Evolutionary conservation across 2,329 filamentous ascomycete genomes (phyloP), one percentile per base, ranked within the genome.

Genomic region (Rhytidhysteron rufulum): DNA sequence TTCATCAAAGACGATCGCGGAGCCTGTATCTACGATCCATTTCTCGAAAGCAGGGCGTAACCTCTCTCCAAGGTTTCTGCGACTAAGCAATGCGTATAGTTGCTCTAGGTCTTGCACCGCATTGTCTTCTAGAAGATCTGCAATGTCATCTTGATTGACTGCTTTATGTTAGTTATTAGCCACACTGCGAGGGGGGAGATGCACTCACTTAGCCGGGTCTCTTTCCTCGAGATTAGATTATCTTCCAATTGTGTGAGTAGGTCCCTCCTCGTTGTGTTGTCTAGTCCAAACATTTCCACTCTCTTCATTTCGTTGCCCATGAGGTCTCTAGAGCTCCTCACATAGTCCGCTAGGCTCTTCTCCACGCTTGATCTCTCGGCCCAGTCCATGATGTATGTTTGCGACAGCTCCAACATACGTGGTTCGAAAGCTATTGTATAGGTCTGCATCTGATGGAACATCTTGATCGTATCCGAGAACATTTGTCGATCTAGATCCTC

Each of bases 371-470:
- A 78, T 8, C 79, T 73, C 40, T 83, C 76, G 2, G 85, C 85
- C 71, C 89, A 93, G 4, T 78, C 71, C 18, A 69, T 58, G 48
- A 93, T 83, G 55, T 85, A 96, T 0, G 67, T 58, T 39, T 79
- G 74, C 1, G 91, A 93, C 5, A 77, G 65, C 7, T 73, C 67
- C 39, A 95, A 67, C 47, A 96, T 84, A 4, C 74, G 70, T 4
- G 85, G 82, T 64, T 97, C 93, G 52, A 98, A 95, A 11, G 79
- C 73, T 44, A 76, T 83, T 0, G 76, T 79, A 62, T 97, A 98
- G 3, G 91, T 80, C 39, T 83, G 81, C 33, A 96, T 77, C n/a
- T 89, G 79, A 52, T 94, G 83, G 45, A 97, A 77, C 79, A 96
- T 88, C 43, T 82, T 78, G 37, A 97, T 80, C 0, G 86, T 78